These are phyloP conservation scores for Sphaceloma murrayae DNA, from an alignment of 2,329 filamentous ascomycete species.

Conservation along the genomic window DNA sequence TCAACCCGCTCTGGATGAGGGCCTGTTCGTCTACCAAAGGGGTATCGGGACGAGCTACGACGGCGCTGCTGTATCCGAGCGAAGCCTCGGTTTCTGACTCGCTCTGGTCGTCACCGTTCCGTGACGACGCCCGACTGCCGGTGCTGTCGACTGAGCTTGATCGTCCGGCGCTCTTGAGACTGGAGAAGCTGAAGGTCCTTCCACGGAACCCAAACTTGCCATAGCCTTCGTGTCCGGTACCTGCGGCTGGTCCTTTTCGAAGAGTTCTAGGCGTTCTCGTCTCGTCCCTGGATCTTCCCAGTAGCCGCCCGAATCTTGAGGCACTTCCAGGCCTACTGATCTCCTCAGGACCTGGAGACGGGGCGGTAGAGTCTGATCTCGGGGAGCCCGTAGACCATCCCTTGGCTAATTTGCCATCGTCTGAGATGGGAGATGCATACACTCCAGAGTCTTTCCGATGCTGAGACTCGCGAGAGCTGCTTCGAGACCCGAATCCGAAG, in stretches of 20 bases:
- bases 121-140: constrained; percentile 25
- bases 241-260: constrained; percentile 73
- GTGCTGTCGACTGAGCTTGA: constrained; percentile 37
- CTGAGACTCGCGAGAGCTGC: constrained; percentile 11
- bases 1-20: constrained; percentile 21
- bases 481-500: constrained; percentile 29
- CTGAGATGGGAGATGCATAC: not conserved
- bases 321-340: constrained; percentile 10
- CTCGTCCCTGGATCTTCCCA: constrained; percentile 28
- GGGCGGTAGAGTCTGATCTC: not conserved
- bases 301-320: constrained; percentile 9
- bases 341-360: constrained; percentile 6
- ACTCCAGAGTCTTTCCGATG: constrained; percentile 7
- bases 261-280: constrained; percentile 46
- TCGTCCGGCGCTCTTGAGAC: constrained; percentile 38
- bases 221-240: constrained; percentile 89
- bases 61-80: not conserved
- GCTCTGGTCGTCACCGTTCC: not conserved
- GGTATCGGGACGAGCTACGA: not conserved
- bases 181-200: constrained; percentile 52
- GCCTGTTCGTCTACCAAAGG: constrained; percentile 26
- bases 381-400: not conserved
- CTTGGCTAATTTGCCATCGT: not conserved
- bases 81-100: constrained; percentile 1
- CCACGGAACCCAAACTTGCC: constrained; percentile 56